These are phyloP conservation scores for Musa beccarii DNA, from an alignment of 176 grass and related monocot species.

Conservation along the genomic window DNA sequence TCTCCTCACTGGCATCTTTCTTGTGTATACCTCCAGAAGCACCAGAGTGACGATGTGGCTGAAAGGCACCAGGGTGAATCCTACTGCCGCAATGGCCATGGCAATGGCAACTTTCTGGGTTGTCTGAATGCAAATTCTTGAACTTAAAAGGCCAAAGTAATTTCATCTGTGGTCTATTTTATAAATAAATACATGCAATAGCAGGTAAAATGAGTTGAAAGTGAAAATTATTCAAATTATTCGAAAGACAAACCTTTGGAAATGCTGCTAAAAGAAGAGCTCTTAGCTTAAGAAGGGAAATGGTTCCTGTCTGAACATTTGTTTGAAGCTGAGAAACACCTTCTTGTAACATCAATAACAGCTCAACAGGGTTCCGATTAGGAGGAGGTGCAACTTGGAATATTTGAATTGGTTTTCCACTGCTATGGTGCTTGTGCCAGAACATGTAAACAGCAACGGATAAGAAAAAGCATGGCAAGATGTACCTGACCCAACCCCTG, in stretches of 20 bases:
- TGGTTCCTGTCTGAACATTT: slow-evolving; percentile 59
- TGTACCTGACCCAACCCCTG: slow-evolving; percentile 66
- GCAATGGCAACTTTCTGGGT: slow-evolving; percentile 48
- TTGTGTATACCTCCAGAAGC: slow-evolving; percentile 71
- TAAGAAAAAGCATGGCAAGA: slow-evolving; percentile 55
- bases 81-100: slow-evolving; percentile 26
- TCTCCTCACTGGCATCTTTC: slow-evolving; percentile 76
- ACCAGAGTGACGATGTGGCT: slow-evolving; percentile 40
- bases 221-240: neutral
- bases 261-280: slow-evolving; percentile 72
- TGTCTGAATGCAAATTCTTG: slow-evolving; percentile 34
- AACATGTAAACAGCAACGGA: slow-evolving; percentile 50
- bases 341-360: slow-evolving; percentile 66
- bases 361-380: slow-evolving; percentile 49
- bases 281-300: slow-evolving; percentile 78
- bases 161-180: neutral
- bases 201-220: neutral
- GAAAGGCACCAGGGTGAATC: slow-evolving; percentile 39
- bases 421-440: slow-evolving; percentile 46
- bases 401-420: slow-evolving; percentile 37
- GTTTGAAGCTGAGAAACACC: slow-evolving; percentile 67
- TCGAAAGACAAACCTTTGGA: slow-evolving; percentile 40
- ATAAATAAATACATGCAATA: neutral
- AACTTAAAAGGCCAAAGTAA: too few relatives aligned
- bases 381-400: slow-evolving; percentile 54